Base-by-base conservation (phyloP, 176 grass and related monocot genomes). In the Triticum urartu region DNA sequence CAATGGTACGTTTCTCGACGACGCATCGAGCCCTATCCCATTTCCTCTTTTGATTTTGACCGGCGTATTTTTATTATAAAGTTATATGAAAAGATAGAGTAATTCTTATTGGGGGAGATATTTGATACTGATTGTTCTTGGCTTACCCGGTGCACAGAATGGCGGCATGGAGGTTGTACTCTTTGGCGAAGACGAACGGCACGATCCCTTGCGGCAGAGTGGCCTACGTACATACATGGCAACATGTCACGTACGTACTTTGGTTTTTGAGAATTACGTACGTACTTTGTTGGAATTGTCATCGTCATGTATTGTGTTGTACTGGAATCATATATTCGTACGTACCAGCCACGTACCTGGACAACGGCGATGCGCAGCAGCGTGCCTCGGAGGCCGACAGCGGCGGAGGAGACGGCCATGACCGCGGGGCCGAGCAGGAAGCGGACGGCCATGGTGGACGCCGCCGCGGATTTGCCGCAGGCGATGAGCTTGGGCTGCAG, bases 111-210 rank as follows among this genome's bases (percentile, higher is more conserved):
- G 43, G 43, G 1, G 14, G 13, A 8, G 6, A 48, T 26, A 9
- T 52, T 74, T 59, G 6, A 42, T 9, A 17, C 48, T 33, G 15
- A 6, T 28, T 7, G 25, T 50, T 24, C 17, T 25, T 14, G 26
- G 34, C 81, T 89, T 89, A 95, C 95, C 88, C 88, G 13, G 96
- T 98, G 79, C 90, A 91, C 35, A 95, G 7, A 80, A 94, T 83
- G 88, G 96, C 20, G 24, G 91, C 93, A 58, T 95, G 93, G 45
- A 98, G 88, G 15, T 89, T 94, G 79, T 98, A 95, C 34, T 98
- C 93, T 82, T 92, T 98, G 35, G 91, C 91, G 87, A 98, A 98
- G 50, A 98, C 96, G 24, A 98, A 98, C 8, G 96, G 96, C 54
- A 98, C 96, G 3, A 98, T 95, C 38, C 93, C 96, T 81, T 92